Conservation (phyloP, 1,284 basidiomycete genomes). For the Sanghuangporus weigelae region DNA sequence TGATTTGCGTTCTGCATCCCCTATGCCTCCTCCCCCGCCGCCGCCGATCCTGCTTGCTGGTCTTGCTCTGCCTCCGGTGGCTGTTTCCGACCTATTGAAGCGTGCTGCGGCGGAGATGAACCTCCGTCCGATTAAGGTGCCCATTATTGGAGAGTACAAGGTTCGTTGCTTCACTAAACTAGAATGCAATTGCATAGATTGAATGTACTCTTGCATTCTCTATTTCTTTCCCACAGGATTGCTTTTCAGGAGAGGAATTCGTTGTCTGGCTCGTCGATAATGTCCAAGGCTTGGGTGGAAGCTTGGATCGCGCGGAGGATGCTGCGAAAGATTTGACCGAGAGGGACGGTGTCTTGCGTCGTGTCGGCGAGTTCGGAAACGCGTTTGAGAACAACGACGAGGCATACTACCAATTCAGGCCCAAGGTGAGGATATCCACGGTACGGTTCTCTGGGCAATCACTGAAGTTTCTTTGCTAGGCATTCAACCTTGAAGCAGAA, state of each 20-base stretch:
- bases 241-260: constrained; percentile 80
- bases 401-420: constrained; percentile 75
- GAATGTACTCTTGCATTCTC: not conserved
- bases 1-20: constrained; percentile 30
- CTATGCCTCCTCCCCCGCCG: constrained; percentile 35
- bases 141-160: constrained; percentile 83
- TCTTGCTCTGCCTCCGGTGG: constrained; percentile 55
- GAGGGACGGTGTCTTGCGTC: constrained; percentile 65
- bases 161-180: not conserved
- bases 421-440: constrained; percentile 45
- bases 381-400: constrained; percentile 69
- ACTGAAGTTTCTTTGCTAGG: constrained; percentile 33
- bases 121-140: constrained; percentile 64
- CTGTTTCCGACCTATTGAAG: constrained; percentile 62
- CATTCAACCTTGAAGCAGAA: constrained; percentile 58
- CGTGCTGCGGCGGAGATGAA: constrained; percentile 60
- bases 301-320: constrained; percentile 72
- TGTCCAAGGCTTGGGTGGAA: constrained; percentile 64
- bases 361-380: constrained; percentile 79
- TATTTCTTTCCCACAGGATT: constrained; percentile 35
- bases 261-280: constrained; percentile 69
- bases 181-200: not conserved
- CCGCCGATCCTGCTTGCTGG: constrained; percentile 69
- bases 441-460: not conserved
- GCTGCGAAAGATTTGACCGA: constrained; percentile 75